Conservation (phyloP, 805 yeast species). For the Starmera amethionina region DNA sequence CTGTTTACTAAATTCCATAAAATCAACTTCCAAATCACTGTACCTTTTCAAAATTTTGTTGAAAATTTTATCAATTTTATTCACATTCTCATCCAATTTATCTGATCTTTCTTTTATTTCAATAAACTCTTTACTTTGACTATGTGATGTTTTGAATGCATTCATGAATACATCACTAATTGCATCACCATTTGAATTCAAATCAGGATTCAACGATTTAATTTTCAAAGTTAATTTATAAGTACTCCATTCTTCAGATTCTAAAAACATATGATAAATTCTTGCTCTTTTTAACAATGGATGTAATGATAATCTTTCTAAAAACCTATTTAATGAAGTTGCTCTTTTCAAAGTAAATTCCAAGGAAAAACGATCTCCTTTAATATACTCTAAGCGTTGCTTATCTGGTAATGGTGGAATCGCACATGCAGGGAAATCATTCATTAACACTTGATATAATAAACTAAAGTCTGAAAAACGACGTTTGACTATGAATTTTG, state of each 20-base stretch:
- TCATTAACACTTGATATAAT: constrained; percentile 60
- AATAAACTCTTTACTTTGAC: constrained; percentile 66
- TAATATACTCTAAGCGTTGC: constrained; percentile 80
- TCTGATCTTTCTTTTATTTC: constrained; percentile 77
- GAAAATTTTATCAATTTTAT: constrained; percentile 70
- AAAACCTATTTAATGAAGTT: constrained; percentile 66
- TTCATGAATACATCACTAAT: constrained; percentile 89
- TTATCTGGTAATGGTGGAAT: constrained; percentile 94
- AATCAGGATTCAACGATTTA: constrained; percentile 8
- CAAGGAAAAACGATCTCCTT: constrained; percentile 84
- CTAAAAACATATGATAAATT: constrained; percentile 60
- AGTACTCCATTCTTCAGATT: constrained; percentile 65
- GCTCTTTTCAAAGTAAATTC: constrained; percentile 81
- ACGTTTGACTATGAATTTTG: constrained; percentile 49
- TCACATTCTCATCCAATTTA: constrained; percentile 74
- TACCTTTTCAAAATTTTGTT: constrained; percentile 63
- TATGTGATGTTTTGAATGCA: constrained; percentile 71
- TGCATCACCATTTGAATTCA: constrained; percentile 38
- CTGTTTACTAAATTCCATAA: constrained; percentile 60
- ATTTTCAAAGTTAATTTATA: constrained; percentile 48
- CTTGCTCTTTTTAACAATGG: constrained; percentile 62
- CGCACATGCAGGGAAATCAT: constrained; percentile 76
- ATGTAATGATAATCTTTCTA: constrained; percentile 65
- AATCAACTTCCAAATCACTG: constrained; percentile 63
- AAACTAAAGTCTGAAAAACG: constrained; percentile 83